Conservation (phyloP, 75 land plant genomes). For the Selaginella tamariscina region DNA sequence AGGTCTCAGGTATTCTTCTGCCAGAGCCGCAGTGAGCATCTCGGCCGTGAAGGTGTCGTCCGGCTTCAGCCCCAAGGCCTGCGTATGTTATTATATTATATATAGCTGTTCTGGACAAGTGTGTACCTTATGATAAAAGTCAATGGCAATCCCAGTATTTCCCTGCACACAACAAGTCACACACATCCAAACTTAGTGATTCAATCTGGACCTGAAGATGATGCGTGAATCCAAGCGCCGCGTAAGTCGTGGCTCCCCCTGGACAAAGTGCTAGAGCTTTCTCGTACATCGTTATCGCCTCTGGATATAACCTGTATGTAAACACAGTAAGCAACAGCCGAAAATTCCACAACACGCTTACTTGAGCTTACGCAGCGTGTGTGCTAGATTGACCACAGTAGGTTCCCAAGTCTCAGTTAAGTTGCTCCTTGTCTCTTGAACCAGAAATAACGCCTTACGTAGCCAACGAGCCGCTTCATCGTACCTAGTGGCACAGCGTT, state of each 20-base stretch:
- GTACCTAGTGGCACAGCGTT: constrained; percentile 44
- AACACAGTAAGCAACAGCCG: not conserved
- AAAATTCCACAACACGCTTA: constrained; percentile 15
- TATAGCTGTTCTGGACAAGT: not conserved
- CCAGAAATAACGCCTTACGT: constrained; percentile 51
- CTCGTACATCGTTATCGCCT: constrained; percentile 80
- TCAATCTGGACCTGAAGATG: constrained; percentile 90
- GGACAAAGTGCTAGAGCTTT: constrained; percentile 78
- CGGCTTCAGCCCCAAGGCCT: constrained; percentile 87
- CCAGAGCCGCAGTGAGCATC: constrained; percentile 72
- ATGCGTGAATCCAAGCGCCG: constrained; percentile 88
- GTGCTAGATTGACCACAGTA: constrained; percentile 87
- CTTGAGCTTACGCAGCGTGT: constrained; percentile 76
- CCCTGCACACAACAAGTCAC: constrained; percentile 44
- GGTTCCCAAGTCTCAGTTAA: constrained; percentile 87
- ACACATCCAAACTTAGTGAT: too few species aligned
- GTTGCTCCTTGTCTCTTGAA: constrained; percentile 30
- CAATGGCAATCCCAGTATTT: constrained; percentile 56
- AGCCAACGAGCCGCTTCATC: constrained; percentile 73
- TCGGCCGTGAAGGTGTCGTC: constrained; percentile 87
- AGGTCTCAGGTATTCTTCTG: constrained; percentile 39
- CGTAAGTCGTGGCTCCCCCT: constrained; percentile 69
- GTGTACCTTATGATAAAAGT: constrained; percentile 76
- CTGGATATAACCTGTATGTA: constrained; percentile 47
- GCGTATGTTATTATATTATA: constrained; percentile 6